Conservation (phyloP, 2,329 filamentous ascomycete species). For the Fusarium buxicola region DNA sequence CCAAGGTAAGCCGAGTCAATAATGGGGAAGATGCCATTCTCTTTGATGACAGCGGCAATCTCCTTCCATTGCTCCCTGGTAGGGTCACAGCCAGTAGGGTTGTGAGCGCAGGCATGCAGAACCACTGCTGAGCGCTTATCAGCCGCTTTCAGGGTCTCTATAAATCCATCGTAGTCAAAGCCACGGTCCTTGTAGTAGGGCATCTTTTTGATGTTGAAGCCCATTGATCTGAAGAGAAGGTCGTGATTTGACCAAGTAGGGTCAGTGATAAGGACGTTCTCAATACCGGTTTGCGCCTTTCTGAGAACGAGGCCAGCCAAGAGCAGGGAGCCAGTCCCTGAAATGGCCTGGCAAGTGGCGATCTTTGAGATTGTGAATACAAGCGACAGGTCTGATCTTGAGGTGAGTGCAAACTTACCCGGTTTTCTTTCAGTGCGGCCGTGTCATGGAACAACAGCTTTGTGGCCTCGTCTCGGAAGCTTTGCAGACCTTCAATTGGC, state of each 20-base stretch:
- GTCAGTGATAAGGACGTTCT: conserved; percentile 52
- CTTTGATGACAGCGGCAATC: conserved; percentile 28
- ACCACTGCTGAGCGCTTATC: conserved; percentile 46
- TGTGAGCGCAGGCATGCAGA: conserved; percentile 58
- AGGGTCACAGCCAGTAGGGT: conserved; percentile 57
- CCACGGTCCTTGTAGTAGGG: conserved; percentile 52
- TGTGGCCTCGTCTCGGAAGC: conserved; percentile 48
- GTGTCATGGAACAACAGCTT: conserved; percentile 49
- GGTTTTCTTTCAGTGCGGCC: conserved; percentile 41
- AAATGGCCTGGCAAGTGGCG: conserved; percentile 54
- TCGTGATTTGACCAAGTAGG: conserved; percentile 58
- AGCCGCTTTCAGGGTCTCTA: conserved; percentile 45
- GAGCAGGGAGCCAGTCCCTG: conserved; percentile 55
- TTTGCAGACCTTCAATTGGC: conserved; percentile 50
- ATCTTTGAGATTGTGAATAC: conserved; percentile 32
- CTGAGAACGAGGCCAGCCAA: conserved; percentile 50
- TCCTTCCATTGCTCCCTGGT: conserved; percentile 40
- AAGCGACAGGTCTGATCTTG: accelerated
- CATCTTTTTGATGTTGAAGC: conserved; percentile 47
- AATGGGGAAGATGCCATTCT: conserved; percentile 33
- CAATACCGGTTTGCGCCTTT: conserved; percentile 40
- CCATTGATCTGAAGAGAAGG: conserved; percentile 50
- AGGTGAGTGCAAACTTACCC: conserved; percentile 37
- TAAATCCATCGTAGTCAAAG: conserved; percentile 50
- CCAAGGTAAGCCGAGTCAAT: conserved; percentile 42